These are phyloP conservation scores for Nicotiana obtusifolia DNA, from an alignment of 257 asterid genomes.

Conservation along the genomic window DNA sequence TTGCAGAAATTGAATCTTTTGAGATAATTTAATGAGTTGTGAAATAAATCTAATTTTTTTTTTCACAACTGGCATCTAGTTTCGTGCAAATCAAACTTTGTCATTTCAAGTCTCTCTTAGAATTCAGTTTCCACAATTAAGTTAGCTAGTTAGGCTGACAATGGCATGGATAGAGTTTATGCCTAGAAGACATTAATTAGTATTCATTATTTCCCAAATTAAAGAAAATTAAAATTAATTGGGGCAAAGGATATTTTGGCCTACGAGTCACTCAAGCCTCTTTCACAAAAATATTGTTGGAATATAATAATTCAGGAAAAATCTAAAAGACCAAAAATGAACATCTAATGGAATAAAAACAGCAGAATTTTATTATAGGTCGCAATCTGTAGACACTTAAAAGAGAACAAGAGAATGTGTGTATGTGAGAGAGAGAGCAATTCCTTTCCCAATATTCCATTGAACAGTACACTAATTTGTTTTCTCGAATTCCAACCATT, in stretches of 20 bases:
- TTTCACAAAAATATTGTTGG: constrained; percentile 5
- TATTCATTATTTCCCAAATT: not conserved
- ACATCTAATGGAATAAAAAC: not conserved
- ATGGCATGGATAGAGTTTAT: too few species aligned
- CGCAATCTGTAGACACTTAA: constrained; percentile 1
- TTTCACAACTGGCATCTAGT: not conserved
- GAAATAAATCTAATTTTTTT: not conserved
- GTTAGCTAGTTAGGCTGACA: too few species aligned
- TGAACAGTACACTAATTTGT: constrained; percentile 28
- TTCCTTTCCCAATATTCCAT: constrained; percentile 34
- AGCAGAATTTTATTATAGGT: not conserved
- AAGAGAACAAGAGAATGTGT: constrained; percentile 9
- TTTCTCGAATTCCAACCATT: constrained; percentile 50
- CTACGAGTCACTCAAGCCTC: constrained; percentile 8
- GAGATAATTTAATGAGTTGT: not conserved
- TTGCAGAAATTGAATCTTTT: not conserved
- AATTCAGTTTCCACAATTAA: too few species aligned
- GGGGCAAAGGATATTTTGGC: constrained; percentile 4
- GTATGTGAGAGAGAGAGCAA: not conserved
- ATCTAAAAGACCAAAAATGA: not conserved
- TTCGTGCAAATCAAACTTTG: too few species aligned
- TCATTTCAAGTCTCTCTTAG: too few species aligned
- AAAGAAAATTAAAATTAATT: not conserved
- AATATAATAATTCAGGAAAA: not conserved
- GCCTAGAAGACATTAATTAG: too few species aligned